Percentiles rank a stretch among this genome's conserved stretches.
phyloP scores from a whole-genome alignment of 495 filamentous ascomycete species.

The Neurospora sp. region DNA sequence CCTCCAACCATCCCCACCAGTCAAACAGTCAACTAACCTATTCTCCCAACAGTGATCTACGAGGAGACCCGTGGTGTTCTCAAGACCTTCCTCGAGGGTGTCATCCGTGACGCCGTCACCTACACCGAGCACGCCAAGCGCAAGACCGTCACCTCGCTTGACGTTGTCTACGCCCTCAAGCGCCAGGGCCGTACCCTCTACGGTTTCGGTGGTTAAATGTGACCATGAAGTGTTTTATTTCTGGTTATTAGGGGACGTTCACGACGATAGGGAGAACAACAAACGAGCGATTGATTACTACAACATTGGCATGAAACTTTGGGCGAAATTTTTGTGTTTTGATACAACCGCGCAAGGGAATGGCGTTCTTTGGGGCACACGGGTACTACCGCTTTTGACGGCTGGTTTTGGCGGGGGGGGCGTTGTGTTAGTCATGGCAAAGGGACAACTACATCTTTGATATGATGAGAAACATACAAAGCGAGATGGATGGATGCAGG shows the following conservation, averaged over 20 bases:
- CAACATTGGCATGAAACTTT: not conserved
- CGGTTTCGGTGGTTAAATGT: conserved; percentile 86
- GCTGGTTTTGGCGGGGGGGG: not conserved
- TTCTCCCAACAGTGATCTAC: conserved; percentile 64
- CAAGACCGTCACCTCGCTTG: conserved; percentile 92
- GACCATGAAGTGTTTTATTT: not conserved
- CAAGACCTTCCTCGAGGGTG: conserved; percentile 99
- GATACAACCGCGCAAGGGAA: not conserved
- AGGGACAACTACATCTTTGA: not conserved
- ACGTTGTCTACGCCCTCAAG: conserved; percentile 94
- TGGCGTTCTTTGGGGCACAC: not conserved
- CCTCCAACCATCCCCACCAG: conserved; percentile 42
- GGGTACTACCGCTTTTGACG: not conserved
- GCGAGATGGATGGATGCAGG: not conserved
- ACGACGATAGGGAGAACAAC: not conserved
- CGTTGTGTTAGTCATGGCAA: not conserved
- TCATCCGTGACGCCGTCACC: conserved; percentile 97
- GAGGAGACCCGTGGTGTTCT: conserved; percentile 99
- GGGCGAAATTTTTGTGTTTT: not conserved
- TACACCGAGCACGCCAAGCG: conserved; percentile 97
- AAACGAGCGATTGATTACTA: conserved; percentile 1
- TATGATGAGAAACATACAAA: not conserved
- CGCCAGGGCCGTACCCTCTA: conserved; percentile 93
- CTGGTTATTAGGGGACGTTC: not conserved
- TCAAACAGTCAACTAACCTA: conserved; percentile 55